A percentile compares a stretch with the other conserved stretches of the same genome.
Evolutionary conservation across 768 basidiomycete species (phyloP).

Genomic region (Xerocomellus dryophilus): DNA sequence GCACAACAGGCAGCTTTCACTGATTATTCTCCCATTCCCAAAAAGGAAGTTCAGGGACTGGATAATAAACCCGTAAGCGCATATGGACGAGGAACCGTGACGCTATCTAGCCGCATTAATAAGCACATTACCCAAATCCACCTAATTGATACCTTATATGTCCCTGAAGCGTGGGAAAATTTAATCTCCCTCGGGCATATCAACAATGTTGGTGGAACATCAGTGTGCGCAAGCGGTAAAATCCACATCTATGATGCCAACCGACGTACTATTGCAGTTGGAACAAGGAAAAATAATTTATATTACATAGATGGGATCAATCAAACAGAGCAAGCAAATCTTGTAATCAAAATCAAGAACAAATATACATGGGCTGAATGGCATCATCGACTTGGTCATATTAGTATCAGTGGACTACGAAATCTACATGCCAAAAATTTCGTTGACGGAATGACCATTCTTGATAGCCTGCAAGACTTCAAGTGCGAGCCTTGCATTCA

Average conservation of each 20-base stretch:
- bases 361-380: background rate
- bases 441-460: background rate
- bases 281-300: background rate
- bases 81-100: background rate
- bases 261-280: background rate
- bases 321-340: background rate
- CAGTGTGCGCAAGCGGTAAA: background rate
- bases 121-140: background rate
- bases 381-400: background rate
- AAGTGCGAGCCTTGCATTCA: background rate
- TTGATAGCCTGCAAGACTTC: background rate
- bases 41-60: background rate
- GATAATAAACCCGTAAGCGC: background rate
- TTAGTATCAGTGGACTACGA: background rate
- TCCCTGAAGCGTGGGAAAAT: slow-evolving; percentile 1
- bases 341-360: too few species aligned
- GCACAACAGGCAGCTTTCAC: background rate
- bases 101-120: background rate
- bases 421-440: background rate
- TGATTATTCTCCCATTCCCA: background rate
- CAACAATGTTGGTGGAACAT: background rate
- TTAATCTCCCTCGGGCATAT: background rate
- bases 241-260: background rate
- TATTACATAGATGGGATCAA: background rate
- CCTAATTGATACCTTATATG: background rate